These are phyloP conservation scores for Mortierella sp. DNA, from an alignment of 371 early-diverging fungal species.

Conservation along the genomic window DNA sequence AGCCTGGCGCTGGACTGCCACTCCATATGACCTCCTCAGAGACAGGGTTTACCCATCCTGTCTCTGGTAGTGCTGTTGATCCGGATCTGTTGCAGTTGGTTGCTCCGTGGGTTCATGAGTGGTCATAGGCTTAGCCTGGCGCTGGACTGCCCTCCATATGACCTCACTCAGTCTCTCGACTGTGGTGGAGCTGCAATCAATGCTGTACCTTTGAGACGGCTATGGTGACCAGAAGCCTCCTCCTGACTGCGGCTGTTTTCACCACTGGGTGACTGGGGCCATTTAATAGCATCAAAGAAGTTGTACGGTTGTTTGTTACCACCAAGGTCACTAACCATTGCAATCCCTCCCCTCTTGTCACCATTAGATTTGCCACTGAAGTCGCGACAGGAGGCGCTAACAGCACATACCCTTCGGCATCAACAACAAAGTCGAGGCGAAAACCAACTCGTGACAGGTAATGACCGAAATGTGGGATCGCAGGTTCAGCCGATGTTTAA, in stretches of 20 bases:
- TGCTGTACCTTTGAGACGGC: not conserved
- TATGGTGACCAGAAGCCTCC: slow-evolving; percentile 31
- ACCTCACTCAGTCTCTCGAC: slow-evolving; percentile 11
- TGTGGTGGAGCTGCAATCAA: slow-evolving; percentile 18
- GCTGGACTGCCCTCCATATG: slow-evolving; percentile 18
- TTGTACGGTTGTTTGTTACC: slow-evolving; percentile 25
- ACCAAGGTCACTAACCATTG: slow-evolving; percentile 20
- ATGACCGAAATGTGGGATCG: no score
- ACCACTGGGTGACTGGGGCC: slow-evolving; percentile 30
- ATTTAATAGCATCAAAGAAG: slow-evolving; percentile 40
- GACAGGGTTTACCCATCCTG: no score
- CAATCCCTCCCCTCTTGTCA: no score
- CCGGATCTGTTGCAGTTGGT: slow-evolving; percentile 22
- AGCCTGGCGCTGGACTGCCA: slow-evolving; percentile 15
- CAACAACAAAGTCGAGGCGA: no score
- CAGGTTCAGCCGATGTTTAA: no score
- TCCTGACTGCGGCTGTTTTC: slow-evolving; percentile 25
- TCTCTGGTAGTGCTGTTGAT: slow-evolving; percentile 18
- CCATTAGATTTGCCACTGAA: no score
- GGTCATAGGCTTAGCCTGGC: slow-evolving; percentile 14
- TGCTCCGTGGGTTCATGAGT: slow-evolving; percentile 26
- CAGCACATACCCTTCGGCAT: no score
- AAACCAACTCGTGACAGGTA: no score
- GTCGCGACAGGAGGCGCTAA: no score
- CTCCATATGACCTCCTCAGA: slow-evolving; percentile 22